These are phyloP conservation scores for Eucalyptus erythrocorys DNA, from an alignment of 345 rosid genomes.

Conservation along the genomic window DNA sequence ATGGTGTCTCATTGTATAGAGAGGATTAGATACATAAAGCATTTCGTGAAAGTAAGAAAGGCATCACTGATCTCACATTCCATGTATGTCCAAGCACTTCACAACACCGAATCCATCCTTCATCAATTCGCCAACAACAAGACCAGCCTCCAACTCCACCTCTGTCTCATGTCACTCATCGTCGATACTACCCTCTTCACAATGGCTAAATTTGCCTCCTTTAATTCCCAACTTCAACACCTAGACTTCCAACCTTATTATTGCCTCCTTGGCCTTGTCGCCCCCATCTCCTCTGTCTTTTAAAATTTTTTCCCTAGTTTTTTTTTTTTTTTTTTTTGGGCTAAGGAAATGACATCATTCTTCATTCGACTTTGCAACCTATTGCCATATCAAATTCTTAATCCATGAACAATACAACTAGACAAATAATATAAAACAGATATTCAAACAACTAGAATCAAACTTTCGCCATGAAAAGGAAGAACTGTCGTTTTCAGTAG, in stretches of 20 bases:
- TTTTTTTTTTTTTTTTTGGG: too few relatives aligned
- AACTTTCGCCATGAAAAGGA: too few relatives aligned
- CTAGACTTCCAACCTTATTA: slow-evolving; percentile 41
- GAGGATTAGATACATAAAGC: not conserved
- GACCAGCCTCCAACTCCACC: not conserved
- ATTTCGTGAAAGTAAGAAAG: not conserved
- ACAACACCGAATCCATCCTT: not conserved
- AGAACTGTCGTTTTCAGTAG: not conserved
- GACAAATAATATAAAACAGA: too few relatives aligned
- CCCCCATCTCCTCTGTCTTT: slow-evolving; percentile 9
- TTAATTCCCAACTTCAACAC: slow-evolving; percentile 7
- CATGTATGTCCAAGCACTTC: not conserved
- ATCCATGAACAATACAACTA: too few relatives aligned
- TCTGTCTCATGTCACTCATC: not conserved
- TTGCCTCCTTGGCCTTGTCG: slow-evolving; percentile 24
- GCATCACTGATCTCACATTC: not conserved
- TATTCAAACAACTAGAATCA: too few relatives aligned
- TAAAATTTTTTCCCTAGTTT: not conserved
- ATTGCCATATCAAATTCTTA: too few relatives aligned
- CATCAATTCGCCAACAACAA: not conserved
- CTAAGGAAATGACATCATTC: too few relatives aligned
- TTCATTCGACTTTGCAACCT: too few relatives aligned
- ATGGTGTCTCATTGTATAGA: too few relatives aligned
- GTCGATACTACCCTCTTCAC: not conserved
- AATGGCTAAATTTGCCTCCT: not conserved